A percentile compares a stretch with the other conserved stretches of the same genome.
These are phyloP conservation scores for Sordariomycetes sp. DNA, from an alignment of 2,329 filamentous ascomycete genomes.

Conservation along the genomic window DNA sequence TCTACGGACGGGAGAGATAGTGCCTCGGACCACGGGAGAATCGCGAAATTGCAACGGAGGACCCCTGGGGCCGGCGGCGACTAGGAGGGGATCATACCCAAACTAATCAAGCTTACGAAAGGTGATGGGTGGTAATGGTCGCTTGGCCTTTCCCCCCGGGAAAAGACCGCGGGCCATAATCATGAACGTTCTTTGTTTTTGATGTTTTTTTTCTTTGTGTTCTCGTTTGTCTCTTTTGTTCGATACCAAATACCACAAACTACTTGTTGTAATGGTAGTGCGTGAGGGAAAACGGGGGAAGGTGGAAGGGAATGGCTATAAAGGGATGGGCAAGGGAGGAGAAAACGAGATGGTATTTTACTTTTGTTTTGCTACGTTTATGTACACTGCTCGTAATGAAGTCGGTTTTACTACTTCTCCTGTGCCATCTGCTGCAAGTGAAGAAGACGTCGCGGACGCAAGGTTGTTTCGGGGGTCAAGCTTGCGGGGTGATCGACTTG, in stretches of 20 bases:
- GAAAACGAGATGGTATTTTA: not conserved
- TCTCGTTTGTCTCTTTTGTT: not conserved
- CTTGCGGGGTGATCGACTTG: not conserved
- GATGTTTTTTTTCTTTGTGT: not conserved
- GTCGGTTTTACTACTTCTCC: not conserved
- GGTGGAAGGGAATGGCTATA: not conserved
- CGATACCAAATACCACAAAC: not conserved
- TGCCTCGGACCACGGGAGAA: not conserved
- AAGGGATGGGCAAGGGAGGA: not conserved
- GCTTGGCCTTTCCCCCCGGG: not conserved
- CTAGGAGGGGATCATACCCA: not conserved
- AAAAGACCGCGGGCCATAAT: not conserved
- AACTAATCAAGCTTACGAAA: not conserved
- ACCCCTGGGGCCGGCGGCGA: not conserved
- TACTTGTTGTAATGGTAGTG: not conserved
- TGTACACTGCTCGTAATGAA: not conserved
- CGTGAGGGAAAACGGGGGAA: not conserved
- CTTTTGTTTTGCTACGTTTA: not conserved
- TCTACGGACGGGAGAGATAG: not conserved
- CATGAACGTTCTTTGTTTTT: not conserved
- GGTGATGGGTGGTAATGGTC: not conserved
- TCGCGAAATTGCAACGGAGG: not conserved
- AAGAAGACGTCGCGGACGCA: not conserved
- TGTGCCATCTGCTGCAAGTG: not conserved
- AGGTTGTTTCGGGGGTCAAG: not conserved